Percentiles rank a stretch among this genome's conserved stretches.
These are phyloP conservation scores for Triangularia setosa DNA, from an alignment of 2,329 filamentous ascomycete species.

Conservation along the genomic window DNA sequence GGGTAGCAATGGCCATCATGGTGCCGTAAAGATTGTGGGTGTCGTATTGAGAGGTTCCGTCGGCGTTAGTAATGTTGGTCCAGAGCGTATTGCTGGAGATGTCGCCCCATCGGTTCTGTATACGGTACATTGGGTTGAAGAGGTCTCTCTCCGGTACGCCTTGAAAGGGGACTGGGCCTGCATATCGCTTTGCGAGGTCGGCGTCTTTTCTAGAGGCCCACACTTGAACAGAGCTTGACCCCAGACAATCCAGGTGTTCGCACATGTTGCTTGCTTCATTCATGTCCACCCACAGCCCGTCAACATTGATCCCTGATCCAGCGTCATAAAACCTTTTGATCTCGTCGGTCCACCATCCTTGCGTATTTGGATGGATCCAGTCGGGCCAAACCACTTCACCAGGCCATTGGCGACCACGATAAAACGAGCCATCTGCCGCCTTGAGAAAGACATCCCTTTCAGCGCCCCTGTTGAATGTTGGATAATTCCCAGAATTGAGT, in stretches of 20 bases:
- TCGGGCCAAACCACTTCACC: constrained; percentile 69
- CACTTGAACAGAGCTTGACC: not conserved
- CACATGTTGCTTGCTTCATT: constrained; percentile 42
- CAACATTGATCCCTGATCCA: constrained; percentile 64
- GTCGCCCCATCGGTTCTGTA: constrained; percentile 53
- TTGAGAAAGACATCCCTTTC: constrained; percentile 42
- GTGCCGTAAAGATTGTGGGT: constrained; percentile 74
- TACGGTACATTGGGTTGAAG: constrained; percentile 59
- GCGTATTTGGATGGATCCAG: constrained; percentile 65
- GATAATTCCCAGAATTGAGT: constrained; percentile 41
- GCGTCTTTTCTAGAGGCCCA: not conserved
- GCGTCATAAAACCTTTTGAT: constrained; percentile 61
- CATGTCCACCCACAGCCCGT: constrained; percentile 74
- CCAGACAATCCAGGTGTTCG: constrained; percentile 52
- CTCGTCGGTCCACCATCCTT: constrained; percentile 65
- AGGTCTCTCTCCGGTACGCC: constrained; percentile 62
- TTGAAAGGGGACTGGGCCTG: constrained; percentile 37
- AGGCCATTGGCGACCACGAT: constrained; percentile 69
- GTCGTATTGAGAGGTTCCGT: constrained; percentile 66
- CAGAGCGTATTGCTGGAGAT: constrained; percentile 56
- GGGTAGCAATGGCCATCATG: constrained; percentile 68
- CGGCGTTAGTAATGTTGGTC: constrained; percentile 64
- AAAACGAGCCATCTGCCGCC: constrained; percentile 51
- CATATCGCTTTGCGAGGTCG: constrained; percentile 50
- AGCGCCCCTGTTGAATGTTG: constrained; percentile 37